Evolutionary conservation across 2,329 filamentous ascomycete species (phyloP), one percentile per base, ranked within the genome.

Genomic region (Colletotrichum sp.): DNA sequence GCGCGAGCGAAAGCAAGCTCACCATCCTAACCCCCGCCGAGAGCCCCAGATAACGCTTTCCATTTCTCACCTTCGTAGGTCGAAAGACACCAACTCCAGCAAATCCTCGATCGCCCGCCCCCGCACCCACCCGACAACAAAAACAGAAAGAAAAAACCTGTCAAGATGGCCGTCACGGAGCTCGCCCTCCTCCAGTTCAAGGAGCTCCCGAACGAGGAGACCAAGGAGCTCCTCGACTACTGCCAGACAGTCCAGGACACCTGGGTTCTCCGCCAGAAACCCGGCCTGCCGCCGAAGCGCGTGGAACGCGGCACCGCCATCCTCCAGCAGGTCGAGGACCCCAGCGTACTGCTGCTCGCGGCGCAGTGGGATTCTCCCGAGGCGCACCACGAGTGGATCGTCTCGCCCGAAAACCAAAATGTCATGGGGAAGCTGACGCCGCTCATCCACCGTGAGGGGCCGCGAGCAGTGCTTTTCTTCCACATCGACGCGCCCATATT

Each of bases 311-410:
- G 82, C 29, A 78, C 79, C 4, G 79, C 77, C 47, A 74, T 84
- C 38, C 82, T 83, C 73, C 78, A 81, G 54, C 82, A 84, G 75
- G 61, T 82, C 70, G 81, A 84, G 58, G 80, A 85, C 68, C 81
- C 82, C 13, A 78, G 82, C 4, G 77, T 79, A 33, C 72, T 86
- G n/a, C 79, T 89, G 75, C 81, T 89, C 75, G 85, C 84, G 6
- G 84, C 86, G 21, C 81, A 83, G 13, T 88, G 87, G 87, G 80
- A 83, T 69, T 85, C 83, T 0, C 81, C 82, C 24, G 82, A 81
- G 16, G 82, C 82, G 7, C 86, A 89, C 71, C 75, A 72, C 61
- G 75, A 82, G 64, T 89, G 87, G 87, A 83, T 87, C 63, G 78
- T 80, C 58, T 85, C 83, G 65, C 75, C 80, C 5, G 84, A 84